These are phyloP conservation scores for Torrubiellomyces zombiae DNA, from an alignment of 2,329 filamentous ascomycete genomes.

Conservation along the genomic window DNA sequence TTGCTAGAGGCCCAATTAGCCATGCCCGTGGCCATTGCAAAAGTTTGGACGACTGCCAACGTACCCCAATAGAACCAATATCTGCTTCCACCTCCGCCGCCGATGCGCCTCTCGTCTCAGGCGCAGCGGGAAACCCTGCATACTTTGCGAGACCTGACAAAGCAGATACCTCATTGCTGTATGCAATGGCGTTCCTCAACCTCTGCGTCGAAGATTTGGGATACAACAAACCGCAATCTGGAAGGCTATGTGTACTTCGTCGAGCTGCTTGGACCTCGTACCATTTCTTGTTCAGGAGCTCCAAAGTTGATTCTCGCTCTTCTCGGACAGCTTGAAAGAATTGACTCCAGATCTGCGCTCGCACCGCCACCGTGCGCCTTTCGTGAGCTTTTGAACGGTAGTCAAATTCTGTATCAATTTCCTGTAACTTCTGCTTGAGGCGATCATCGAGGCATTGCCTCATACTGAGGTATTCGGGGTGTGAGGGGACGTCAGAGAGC, in stretches of 20 bases:
- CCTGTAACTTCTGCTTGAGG: conserved; percentile 60
- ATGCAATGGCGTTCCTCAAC: conserved; percentile 70
- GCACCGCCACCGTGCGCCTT: conserved; percentile 60
- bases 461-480: conserved; percentile 84
- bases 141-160: conserved; percentile 86
- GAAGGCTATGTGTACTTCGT: conserved; percentile 61
- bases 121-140: conserved; percentile 91
- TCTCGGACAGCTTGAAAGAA: conserved; percentile 80
- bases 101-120: conserved; percentile 59
- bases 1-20: conserved; percentile 12
- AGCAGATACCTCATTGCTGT: conserved; percentile 88
- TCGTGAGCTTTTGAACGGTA: conserved; percentile 60
- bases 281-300: conserved; percentile 73
- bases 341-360: conserved; percentile 75
- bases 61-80: conserved; percentile 72
- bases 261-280: conserved; percentile 86
- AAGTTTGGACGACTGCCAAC: conserved; percentile 5
- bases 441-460: conserved; percentile 73
- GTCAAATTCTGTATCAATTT: conserved; percentile 56
- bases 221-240: conserved; percentile 70
- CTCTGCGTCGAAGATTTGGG: conserved; percentile 62
- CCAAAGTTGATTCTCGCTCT: conserved; percentile 62
- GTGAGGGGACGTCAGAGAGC: conserved; percentile 45
- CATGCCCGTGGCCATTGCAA: neutral
- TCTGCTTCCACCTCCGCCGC: conserved; percentile 68